These are phyloP conservation scores for Ceratocystis alfenasii DNA, from an alignment of 2,329 filamentous ascomycete species.

Conservation along the genomic window DNA sequence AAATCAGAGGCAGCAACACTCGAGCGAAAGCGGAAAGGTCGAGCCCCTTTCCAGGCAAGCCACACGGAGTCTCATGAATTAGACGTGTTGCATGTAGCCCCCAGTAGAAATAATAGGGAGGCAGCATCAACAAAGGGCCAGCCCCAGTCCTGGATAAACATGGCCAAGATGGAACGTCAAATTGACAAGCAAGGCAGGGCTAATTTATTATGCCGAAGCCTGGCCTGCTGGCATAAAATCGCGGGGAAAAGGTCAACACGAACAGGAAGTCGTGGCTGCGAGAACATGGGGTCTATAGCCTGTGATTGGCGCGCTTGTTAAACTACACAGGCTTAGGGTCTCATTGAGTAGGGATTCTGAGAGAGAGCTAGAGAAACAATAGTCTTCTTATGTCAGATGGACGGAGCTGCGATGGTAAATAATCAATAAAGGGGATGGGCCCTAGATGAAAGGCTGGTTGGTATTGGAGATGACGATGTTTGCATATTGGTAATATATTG, in stretches of 20 bases:
- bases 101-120: not conserved
- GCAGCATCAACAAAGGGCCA: not conserved
- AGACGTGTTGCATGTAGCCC: not conserved
- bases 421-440: not conserved
- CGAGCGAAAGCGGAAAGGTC: not conserved
- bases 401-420: not conserved
- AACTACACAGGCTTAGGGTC: not conserved
- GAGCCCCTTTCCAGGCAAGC: not conserved
- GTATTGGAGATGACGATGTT: not conserved
- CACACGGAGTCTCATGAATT: not conserved
- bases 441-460: not conserved
- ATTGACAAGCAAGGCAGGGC: not conserved
- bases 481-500: not conserved
- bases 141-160: not conserved
- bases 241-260: not conserved
- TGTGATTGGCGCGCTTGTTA: constrained; percentile 6
- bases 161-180: not conserved
- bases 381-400: constrained; percentile 1
- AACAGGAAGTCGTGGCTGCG: not conserved
- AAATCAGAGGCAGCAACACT: not conserved
- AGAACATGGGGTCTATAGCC: not conserved
- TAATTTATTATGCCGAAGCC: not conserved
- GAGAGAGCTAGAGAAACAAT: not conserved
- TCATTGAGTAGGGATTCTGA: not conserved
- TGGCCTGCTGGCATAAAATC: not conserved